Base-by-base conservation (phyloP, 805 yeast species). In the Lachancea waltii region DNA sequence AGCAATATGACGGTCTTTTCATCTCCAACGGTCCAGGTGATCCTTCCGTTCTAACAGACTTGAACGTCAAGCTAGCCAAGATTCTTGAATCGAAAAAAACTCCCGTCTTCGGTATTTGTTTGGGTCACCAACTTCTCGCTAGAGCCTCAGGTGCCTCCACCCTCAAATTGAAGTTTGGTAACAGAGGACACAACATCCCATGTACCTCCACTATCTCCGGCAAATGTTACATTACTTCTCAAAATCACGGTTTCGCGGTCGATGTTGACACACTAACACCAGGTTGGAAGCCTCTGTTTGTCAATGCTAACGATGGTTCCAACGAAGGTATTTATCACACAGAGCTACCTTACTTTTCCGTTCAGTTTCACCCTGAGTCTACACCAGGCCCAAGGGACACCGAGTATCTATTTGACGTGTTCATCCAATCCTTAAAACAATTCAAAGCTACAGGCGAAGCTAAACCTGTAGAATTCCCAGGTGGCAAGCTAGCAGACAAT, bases 351-450 rank as follows among this genome's bases (percentile, higher is more conserved):
- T 82, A 72, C 62, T 92, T 92, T 73, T 92, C 98, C 11, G 97
- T 92, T 34, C 99, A 92, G 72, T 90, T 92, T 75, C 99, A 92
- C 63, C 99, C 99, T 18, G 99, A 92, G 72, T 85, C 97, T 17
- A 86, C 95, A 35, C 97, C 98, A 33, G 99, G 99, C 63, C 99
- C 99, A 62, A 79, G 95, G 63, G 99, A 92, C 63, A 92, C 98
- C 36, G 98, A 92, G 68, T 92, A 89, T 65, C 72, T 92, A 62
- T 92, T 92, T 55, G 98, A 92, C 58, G 87, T 85, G 22, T 92
- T 92, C 67, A 82, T 92, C 57, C 65, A 85, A 49, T 63, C 96
- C 35, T 95, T 92, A 36, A 62, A 73, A 37, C 85, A 81, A 33
- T 73, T 65, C 68, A 75, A 81, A 54, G 49, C 64, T 41, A 66